Conservation (phyloP, 441 rosid genomes). For the Eutrema salsugineum region DNA sequence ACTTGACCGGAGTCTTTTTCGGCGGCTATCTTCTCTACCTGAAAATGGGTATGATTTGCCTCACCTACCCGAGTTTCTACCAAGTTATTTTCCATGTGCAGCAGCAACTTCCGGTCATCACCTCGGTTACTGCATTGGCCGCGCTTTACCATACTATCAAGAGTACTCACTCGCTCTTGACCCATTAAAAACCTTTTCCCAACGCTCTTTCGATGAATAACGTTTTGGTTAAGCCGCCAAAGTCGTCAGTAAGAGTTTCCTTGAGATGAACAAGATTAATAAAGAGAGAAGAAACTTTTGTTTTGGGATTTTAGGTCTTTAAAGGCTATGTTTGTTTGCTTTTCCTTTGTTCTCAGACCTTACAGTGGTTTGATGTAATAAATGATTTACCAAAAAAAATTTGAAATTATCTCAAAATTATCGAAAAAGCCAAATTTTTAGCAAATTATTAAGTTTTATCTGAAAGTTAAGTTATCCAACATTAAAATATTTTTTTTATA, state of each 20-base stretch:
- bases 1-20: slow-evolving; percentile 31
- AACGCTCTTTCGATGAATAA: slow-evolving; percentile 3
- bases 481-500: no score
- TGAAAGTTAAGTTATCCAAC: no score
- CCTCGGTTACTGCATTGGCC: slow-evolving; percentile 32
- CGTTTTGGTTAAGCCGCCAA: neutral
- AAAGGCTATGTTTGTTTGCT: neutral
- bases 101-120: slow-evolving; percentile 31
- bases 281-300: slow-evolving; percentile 15
- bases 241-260: slow-evolving; percentile 7
- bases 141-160: slow-evolving; percentile 31
- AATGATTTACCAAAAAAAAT: neutral
- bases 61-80: slow-evolving; percentile 34
- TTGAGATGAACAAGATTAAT: slow-evolving; percentile 19
- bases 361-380: neutral
- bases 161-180: slow-evolving; percentile 30
- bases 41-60: slow-evolving; percentile 37
- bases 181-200: slow-evolving; percentile 12
- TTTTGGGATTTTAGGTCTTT: slow-evolving; percentile 15
- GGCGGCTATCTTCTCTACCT: slow-evolving; percentile 31
- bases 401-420: neutral
- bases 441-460: neutral
- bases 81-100: slow-evolving; percentile 29
- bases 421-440: neutral
- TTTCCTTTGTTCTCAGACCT: slow-evolving; percentile 6